Percentiles rank a stretch among this genome's conserved stretches.
phyloP scores from a whole-genome alignment of 371 early-diverging fungal genomes.

The Mycotypha africana region DNA sequence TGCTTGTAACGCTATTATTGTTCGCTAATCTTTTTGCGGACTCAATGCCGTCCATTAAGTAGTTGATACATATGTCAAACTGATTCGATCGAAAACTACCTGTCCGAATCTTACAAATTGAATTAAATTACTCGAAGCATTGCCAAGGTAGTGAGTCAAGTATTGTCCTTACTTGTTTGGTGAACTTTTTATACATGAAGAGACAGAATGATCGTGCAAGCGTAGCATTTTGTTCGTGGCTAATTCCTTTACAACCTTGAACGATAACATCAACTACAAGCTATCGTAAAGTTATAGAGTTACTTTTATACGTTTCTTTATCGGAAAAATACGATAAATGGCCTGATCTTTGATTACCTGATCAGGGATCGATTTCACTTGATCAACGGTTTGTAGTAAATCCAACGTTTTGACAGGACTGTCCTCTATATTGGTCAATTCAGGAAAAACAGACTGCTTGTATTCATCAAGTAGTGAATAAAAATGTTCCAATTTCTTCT shows the following conservation, averaged over 20 bases:
- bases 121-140: neutral
- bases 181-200: slow-evolving; percentile 36
- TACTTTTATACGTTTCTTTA: neutral
- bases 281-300: slow-evolving; percentile 6
- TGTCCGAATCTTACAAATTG: slow-evolving; percentile 22
- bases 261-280: slow-evolving; percentile 41
- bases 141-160: too few relatives aligned
- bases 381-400: slow-evolving; percentile 1
- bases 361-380: slow-evolving; percentile 13
- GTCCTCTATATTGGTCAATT: neutral
- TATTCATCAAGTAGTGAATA: slow-evolving; percentile 5
- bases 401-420: slow-evolving; percentile 1
- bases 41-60: slow-evolving; percentile 30
- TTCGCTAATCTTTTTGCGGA: slow-evolving; percentile 1
- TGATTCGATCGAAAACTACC: slow-evolving; percentile 27
- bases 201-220: slow-evolving; percentile 34
- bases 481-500: slow-evolving; percentile 5
- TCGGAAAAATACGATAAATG: neutral
- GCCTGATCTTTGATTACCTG: slow-evolving; percentile 3
- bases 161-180: slow-evolving; percentile 32
- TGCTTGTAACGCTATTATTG: too few relatives aligned
- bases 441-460: slow-evolving; percentile 1
- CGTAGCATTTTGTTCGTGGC: slow-evolving; percentile 16
- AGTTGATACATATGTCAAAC: slow-evolving; percentile 27
- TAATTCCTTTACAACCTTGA: slow-evolving; percentile 31